A percentile compares a stretch with the other conserved stretches of the same genome.
These are phyloP conservation scores for Pichia sp. DNA, from an alignment of 1,139 yeast genomes.

Conservation along the genomic window DNA sequence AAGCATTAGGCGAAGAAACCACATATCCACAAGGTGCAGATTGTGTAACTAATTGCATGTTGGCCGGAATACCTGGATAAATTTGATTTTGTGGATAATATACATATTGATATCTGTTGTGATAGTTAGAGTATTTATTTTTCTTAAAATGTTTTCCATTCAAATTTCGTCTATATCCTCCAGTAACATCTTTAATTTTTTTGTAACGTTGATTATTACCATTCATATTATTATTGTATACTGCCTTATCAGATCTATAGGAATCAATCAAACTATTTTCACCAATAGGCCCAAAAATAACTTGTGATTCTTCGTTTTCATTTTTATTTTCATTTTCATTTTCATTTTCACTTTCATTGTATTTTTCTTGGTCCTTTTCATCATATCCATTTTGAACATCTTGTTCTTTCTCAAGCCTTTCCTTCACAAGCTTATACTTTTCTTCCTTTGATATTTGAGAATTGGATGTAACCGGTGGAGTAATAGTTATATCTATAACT, in stretches of 20 bases:
- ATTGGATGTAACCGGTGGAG: not conserved
- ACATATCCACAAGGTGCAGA: constrained; percentile 9
- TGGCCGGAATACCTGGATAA: not conserved
- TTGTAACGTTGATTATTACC: not conserved
- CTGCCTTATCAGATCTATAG: not conserved
- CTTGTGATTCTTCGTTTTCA: not conserved
- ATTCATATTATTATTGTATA: not conserved
- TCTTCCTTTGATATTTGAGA: constrained; percentile 19
- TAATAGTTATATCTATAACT: not conserved
- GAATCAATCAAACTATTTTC: not conserved
- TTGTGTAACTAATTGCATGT: not conserved
- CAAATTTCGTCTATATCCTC: too few species aligned
- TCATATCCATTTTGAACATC: constrained; percentile 13
- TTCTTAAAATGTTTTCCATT: not conserved
- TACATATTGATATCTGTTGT: constrained; percentile 1
- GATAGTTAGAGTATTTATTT: constrained; percentile 1
- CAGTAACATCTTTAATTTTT: not conserved
- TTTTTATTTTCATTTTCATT: not conserved
- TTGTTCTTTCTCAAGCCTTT: constrained; percentile 20
- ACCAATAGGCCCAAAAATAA: not conserved
- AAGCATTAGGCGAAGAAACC: constrained; percentile 2
- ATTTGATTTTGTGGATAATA: constrained; percentile 4
- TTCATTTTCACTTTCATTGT: constrained; percentile 1
- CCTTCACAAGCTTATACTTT: constrained; percentile 18
- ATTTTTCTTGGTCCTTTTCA: constrained; percentile 10